Evolutionary conservation across 2,329 filamentous ascomycete genomes (phyloP).

Genomic region (Botrytis tulipae): DNA sequence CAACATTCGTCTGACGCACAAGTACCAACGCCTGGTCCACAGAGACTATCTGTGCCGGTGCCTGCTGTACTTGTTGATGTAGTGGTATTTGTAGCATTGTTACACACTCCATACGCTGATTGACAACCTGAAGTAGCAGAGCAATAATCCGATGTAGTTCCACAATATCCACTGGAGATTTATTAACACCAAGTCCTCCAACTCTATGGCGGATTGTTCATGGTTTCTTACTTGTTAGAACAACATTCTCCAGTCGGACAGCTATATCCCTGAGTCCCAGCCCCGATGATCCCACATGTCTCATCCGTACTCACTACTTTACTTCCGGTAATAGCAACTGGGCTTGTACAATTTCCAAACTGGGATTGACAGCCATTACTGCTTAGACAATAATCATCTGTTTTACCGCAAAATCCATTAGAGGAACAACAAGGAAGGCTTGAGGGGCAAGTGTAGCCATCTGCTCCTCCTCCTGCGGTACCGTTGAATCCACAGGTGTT

Average conservation of each 20-base stretch:
- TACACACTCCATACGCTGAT: slow-evolving; percentile 44
- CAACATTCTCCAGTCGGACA: slow-evolving; percentile 31
- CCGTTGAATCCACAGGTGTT: slow-evolving; percentile 25
- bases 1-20: slow-evolving; percentile 25
- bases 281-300: slow-evolving; percentile 24
- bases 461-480: slow-evolving; percentile 6
- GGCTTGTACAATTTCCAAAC: slow-evolving; percentile 20
- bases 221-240: slow-evolving; percentile 23
- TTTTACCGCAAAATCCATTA: slow-evolving; percentile 26
- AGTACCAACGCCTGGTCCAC: slow-evolving; percentile 35
- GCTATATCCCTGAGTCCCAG: slow-evolving; percentile 25
- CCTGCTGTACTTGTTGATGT: slow-evolving; percentile 41
- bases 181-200: background rate
- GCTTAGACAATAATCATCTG: slow-evolving; percentile 19
- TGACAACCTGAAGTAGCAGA: slow-evolving; percentile 25
- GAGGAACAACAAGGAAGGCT: slow-evolving; percentile 36
- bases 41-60: slow-evolving; percentile 49
- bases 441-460: slow-evolving; percentile 31
- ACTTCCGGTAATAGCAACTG: background rate
- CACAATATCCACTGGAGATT: slow-evolving; percentile 11
- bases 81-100: slow-evolving; percentile 53
- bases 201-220: background rate
- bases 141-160: slow-evolving; percentile 22
- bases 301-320: slow-evolving; percentile 22
- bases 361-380: slow-evolving; percentile 28